Percentiles rank a stretch among this genome's conserved stretches.
These are phyloP conservation scores for Nicotiana otophora DNA, from an alignment of 257 asterid species.

Conservation along the genomic window DNA sequence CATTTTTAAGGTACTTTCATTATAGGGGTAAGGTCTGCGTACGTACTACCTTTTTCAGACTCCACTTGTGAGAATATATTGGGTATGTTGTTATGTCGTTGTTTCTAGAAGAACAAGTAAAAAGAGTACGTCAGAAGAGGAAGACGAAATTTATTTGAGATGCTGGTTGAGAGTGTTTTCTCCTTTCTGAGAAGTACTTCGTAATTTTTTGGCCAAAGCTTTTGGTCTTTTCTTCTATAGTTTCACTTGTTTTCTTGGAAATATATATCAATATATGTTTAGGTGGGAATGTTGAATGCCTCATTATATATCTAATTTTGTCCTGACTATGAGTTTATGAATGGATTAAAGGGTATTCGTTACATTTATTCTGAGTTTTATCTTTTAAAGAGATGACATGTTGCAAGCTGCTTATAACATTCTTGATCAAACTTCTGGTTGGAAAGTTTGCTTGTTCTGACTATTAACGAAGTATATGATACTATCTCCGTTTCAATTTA, in stretches of 20 bases:
- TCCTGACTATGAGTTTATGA: conserved; percentile 6
- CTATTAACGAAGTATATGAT: no score
- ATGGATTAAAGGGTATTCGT: conserved; percentile 2
- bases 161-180: no score
- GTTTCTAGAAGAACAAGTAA: no score
- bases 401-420: neutral
- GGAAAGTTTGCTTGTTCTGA: neutral
- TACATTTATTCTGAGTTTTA: neutral
- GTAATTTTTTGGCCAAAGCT: neutral
- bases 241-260: neutral
- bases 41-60: no score
- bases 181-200: neutral
- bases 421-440: neutral
- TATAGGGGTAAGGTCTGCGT: no score
- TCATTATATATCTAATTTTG: neutral
- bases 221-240: neutral
- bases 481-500: no score
- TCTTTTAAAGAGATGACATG: neutral
- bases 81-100: no score
- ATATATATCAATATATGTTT: neutral
- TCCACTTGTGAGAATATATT: no score
- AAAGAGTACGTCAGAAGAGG: neutral
- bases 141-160: no score
- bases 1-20: no score
- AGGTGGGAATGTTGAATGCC: neutral